Percentiles rank a stretch among this genome's conserved stretches.
Conservation (phyloP, 1,284 basidiomycete species). For the Stereum hirsutum region DNA sequence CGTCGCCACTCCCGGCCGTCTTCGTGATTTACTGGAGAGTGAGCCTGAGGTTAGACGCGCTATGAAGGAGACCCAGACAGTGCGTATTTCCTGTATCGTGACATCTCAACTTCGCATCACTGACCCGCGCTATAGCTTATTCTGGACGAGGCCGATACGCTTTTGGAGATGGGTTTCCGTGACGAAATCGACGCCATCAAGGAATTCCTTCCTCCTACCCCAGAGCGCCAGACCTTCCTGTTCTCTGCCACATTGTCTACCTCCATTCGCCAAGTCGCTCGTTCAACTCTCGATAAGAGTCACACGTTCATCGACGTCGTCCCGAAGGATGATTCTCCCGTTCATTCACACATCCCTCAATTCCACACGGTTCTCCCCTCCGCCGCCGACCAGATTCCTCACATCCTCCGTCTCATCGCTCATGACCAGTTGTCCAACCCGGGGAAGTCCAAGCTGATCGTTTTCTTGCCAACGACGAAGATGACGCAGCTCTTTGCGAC, state of each 20-base stretch:
- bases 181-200: conserved; percentile 80
- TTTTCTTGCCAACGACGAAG: conserved; percentile 90
- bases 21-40: conserved; percentile 70
- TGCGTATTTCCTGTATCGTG: conserved; percentile 23
- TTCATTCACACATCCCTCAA: conserved; percentile 79
- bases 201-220: conserved; percentile 53
- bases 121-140: conserved; percentile 48
- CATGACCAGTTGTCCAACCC: conserved; percentile 85
- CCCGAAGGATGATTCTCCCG: conserved; percentile 41
- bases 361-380: conserved; percentile 69
- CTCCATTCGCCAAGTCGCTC: conserved; percentile 55
- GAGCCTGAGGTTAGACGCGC: conserved; percentile 49
- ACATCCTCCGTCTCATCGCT: conserved; percentile 74
- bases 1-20: conserved; percentile 88
- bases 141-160: conserved; percentile 92
- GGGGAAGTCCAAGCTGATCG: conserved; percentile 68
- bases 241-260: conserved; percentile 86
- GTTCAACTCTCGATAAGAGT: conserved; percentile 38
- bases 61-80: conserved; percentile 50
- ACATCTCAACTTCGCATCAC: conserved; percentile 8
- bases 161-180: conserved; percentile 95
- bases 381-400: conserved; percentile 68
- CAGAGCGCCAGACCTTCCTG: conserved; percentile 83
- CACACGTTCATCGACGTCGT: conserved; percentile 62
- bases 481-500: conserved; percentile 72